A percentile compares a stretch with the other conserved stretches of the same genome.
These are phyloP conservation scores for Pistacia integerrima DNA, from an alignment of 345 rosid species.

Conservation along the genomic window DNA sequence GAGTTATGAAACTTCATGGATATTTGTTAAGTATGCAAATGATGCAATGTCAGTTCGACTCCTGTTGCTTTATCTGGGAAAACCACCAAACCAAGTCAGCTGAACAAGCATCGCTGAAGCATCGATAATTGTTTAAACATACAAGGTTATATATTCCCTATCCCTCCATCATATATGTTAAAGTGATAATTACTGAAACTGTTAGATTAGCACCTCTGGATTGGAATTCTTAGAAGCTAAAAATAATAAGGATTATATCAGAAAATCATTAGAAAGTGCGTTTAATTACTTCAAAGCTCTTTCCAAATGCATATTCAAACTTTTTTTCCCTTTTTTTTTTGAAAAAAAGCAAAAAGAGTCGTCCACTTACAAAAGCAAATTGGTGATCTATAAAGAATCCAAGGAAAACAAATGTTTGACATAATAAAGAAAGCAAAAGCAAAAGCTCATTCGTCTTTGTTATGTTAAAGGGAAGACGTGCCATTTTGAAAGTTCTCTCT, in stretches of 20 bases:
- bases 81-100: background rate
- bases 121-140: background rate
- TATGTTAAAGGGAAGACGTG: conserved; percentile 21
- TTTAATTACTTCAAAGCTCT: background rate
- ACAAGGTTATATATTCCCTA: background rate
- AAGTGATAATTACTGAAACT: background rate
- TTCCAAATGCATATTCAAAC: conserved; percentile 9
- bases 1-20: conserved; percentile 38
- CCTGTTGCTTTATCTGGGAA: conserved; percentile 6
- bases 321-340: background rate
- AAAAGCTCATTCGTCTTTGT: conserved; percentile 26
- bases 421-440: conserved; percentile 39
- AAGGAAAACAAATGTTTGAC: conserved; percentile 21
- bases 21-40: background rate
- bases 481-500: conserved; percentile 20
- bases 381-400: conserved; percentile 31
- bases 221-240: background rate
- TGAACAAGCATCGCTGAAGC: background rate
- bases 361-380: conserved; percentile 22
- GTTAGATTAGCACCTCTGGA: background rate
- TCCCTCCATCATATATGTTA: background rate
- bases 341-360: conserved; percentile 11
- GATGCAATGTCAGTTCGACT: background rate
- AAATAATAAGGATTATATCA: background rate
- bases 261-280: background rate